These are phyloP conservation scores for Salix udensis DNA, from an alignment of 345 rosid species.

Conservation along the genomic window DNA sequence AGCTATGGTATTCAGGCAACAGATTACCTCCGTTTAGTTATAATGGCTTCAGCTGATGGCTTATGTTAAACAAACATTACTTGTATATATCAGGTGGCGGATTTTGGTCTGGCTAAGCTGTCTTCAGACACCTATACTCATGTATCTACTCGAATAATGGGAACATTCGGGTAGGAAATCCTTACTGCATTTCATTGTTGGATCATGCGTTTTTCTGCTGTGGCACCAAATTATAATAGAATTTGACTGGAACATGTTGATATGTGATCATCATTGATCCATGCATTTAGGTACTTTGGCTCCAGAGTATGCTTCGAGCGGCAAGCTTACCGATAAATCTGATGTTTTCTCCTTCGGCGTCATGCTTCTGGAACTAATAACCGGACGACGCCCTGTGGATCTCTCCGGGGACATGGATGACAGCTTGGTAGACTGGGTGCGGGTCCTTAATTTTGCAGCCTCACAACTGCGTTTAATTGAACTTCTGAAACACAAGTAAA, in stretches of 20 bases:
- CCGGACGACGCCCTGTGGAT: conserved; percentile 72
- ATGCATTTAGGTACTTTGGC: conserved; percentile 62
- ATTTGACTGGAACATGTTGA: neutral
- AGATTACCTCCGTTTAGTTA: neutral
- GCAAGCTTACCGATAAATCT: conserved; percentile 81
- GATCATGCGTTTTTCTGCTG: neutral
- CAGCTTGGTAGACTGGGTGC: conserved; percentile 89
- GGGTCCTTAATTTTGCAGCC: neutral
- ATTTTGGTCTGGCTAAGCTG: conserved; percentile 91
- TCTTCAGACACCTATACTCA: conserved; percentile 64
- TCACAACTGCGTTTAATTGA: neutral
- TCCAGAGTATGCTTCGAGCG: conserved; percentile 93
- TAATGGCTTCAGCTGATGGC: neutral
- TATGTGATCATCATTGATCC: neutral
- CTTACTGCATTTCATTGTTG: neutral
- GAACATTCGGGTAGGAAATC: conserved; percentile 72
- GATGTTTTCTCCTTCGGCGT: conserved; percentile 91
- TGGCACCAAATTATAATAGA: neutral
- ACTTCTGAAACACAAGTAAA: neutral
- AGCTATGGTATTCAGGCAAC: conserved; percentile 50
- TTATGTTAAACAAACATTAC: neutral
- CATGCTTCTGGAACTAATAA: conserved; percentile 75
- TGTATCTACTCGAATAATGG: conserved; percentile 94
- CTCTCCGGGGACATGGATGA: conserved; percentile 59
- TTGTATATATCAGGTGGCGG: conserved; percentile 56